phyloP scores from a whole-genome alignment of 2,329 filamentous ascomycete genomes.

The Diplodia intermedia region DNA sequence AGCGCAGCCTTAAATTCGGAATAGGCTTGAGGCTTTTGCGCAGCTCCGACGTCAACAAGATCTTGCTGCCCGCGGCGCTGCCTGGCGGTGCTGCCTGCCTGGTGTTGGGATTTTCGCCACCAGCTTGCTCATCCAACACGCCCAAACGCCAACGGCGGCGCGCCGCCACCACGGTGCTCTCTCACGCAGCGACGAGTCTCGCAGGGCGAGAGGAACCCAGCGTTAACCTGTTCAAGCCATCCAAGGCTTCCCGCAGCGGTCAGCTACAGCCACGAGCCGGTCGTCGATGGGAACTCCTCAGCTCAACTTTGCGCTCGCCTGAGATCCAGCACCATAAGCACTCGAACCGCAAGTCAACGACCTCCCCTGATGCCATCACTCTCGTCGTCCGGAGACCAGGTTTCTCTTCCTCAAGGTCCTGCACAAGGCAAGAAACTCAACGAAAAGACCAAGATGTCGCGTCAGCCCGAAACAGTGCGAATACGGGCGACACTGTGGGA shows the following conservation, averaged over 20 bases:
- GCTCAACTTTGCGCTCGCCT: not conserved
- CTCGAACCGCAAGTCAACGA: not conserved
- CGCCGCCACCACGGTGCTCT: not conserved
- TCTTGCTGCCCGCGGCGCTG: too few species aligned
- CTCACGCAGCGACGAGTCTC: not conserved
- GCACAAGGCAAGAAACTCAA: constrained; percentile 38
- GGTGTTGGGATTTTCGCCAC: not conserved
- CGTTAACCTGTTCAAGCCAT: not conserved
- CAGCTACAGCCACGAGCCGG: not conserved
- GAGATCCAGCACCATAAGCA: not conserved
- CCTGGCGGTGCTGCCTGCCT: not conserved
- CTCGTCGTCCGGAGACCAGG: not conserved
- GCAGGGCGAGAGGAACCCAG: not conserved
- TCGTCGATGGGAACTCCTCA: too few species aligned
- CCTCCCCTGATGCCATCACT: too few species aligned
- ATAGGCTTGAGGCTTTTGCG: not conserved
- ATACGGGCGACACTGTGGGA: constrained; percentile 76
- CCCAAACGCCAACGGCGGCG: not conserved
- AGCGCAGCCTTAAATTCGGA: not conserved
- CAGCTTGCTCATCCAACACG: not conserved
- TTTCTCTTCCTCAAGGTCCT: constrained; percentile 41
- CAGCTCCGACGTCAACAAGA: not conserved
- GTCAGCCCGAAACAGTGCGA: constrained; percentile 75
- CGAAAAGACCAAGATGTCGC: constrained; percentile 59
- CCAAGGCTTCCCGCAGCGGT: not conserved